Percentiles rank a stretch among this genome's conserved stretches.
Evolutionary conservation across 2,329 filamentous ascomycete species (phyloP).

Genomic region (Pestalotiopsis sp.): DNA sequence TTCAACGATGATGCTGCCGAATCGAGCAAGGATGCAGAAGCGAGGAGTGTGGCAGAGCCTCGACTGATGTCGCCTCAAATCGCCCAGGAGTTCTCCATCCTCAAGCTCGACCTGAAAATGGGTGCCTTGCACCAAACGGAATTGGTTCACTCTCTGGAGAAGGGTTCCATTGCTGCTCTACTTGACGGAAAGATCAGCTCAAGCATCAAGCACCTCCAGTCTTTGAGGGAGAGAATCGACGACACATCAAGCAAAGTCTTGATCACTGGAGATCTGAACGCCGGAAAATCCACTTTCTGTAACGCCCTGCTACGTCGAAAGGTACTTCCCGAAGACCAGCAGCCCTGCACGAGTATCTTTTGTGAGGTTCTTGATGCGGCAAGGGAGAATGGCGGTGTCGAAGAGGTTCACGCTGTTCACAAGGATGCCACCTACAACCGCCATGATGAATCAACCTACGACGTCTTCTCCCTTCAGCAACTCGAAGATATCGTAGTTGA

Average conservation of each 20-base stretch:
- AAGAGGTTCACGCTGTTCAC: constrained; percentile 95
- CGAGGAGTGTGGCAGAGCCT: constrained; percentile 65
- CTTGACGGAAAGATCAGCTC: constrained; percentile 93
- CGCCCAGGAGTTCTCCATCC: constrained; percentile 90
- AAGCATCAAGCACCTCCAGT: constrained; percentile 85
- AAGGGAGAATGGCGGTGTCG: constrained; percentile 83
- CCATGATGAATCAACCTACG: constrained; percentile 91
- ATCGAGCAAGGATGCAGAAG: constrained; percentile 71
- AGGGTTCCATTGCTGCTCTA: constrained; percentile 83
- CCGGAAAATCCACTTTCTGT: constrained; percentile 98
- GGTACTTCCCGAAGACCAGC: constrained; percentile 92
- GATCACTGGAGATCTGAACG: constrained; percentile 93
- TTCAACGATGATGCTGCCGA: constrained; percentile 64
- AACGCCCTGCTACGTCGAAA: constrained; percentile 94
- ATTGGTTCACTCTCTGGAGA: constrained; percentile 91
- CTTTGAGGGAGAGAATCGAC: constrained; percentile 89
- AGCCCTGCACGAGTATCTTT: constrained; percentile 97
- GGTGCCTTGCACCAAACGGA: constrained; percentile 84
- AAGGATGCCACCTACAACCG: constrained; percentile 78
- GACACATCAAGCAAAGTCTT: constrained; percentile 97
- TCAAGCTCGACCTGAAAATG: constrained; percentile 93
- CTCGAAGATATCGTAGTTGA: constrained; percentile 89
- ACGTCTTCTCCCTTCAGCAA: constrained; percentile 75
- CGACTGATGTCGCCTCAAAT: constrained; percentile 89
- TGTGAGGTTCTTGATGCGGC: constrained; percentile 94